These are phyloP conservation scores for Cladosporium velox DNA, from an alignment of 2,329 filamentous ascomycete genomes.

Conservation along the genomic window DNA sequence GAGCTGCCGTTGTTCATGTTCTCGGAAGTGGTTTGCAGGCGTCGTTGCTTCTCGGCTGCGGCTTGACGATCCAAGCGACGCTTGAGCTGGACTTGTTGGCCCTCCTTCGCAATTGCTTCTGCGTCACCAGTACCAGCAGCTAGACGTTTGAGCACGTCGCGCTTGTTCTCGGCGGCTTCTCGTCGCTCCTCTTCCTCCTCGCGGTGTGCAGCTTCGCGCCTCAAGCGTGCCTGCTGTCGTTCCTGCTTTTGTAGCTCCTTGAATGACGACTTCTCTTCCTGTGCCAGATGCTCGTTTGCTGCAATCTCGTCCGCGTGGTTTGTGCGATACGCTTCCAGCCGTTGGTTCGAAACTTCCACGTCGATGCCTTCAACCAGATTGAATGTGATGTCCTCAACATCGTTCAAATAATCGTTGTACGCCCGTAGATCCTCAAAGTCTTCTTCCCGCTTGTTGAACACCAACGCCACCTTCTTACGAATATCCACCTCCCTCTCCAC, in stretches of 20 bases:
- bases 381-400: constrained; percentile 86
- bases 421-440: constrained; percentile 83
- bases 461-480: constrained; percentile 68
- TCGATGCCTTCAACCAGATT: constrained; percentile 77
- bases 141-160: constrained; percentile 70
- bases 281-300: constrained; percentile 51
- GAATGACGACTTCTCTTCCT: constrained; percentile 50
- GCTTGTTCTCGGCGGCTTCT: constrained; percentile 63
- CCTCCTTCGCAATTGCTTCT: constrained; percentile 54
- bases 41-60: constrained; percentile 43
- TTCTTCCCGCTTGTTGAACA: constrained; percentile 86
- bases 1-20: constrained; percentile 37
- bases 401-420: constrained; percentile 94
- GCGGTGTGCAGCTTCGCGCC: constrained; percentile 62
- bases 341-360: constrained; percentile 61
- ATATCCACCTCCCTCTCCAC: constrained; percentile 96
- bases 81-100: constrained; percentile 66
- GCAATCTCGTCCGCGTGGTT: constrained; percentile 64
- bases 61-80: constrained; percentile 67
- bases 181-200: constrained; percentile 72
- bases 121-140: constrained; percentile 63
- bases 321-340: constrained; percentile 70
- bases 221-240: constrained; percentile 64
- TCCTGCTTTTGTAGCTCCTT: constrained; percentile 57
- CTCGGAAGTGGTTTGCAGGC: constrained; percentile 48